A percentile compares a stretch with the other conserved stretches of the same genome.
These are phyloP conservation scores for Fusarium sp. DNA, from an alignment of 2,329 filamentous ascomycete genomes.

Conservation along the genomic window DNA sequence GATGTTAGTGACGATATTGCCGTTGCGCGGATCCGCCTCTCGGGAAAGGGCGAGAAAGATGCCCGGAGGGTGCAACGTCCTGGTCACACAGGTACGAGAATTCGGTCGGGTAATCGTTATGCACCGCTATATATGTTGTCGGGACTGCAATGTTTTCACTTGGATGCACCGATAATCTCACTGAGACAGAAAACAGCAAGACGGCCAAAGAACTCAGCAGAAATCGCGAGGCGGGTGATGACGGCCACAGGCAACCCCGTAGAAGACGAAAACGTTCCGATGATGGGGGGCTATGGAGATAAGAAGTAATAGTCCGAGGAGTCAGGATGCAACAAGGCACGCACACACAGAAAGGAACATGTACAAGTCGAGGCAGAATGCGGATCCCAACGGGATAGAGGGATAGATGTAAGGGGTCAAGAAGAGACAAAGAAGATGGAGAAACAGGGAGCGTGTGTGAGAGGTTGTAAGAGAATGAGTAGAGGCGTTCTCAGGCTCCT, in stretches of 20 bases:
- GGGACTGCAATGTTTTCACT: constrained; percentile 28
- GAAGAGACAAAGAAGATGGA: constrained; percentile 28
- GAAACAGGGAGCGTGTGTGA: constrained; percentile 30
- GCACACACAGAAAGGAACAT: constrained; percentile 19
- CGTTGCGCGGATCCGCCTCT: constrained; percentile 16
- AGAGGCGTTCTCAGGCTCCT: constrained; percentile 39
- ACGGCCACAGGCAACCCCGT: constrained; percentile 31
- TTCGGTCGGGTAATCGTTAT: constrained; percentile 28
- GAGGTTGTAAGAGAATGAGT: constrained; percentile 37
- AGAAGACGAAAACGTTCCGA: constrained; percentile 15
- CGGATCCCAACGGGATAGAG: constrained; percentile 30
- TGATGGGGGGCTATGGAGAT: constrained; percentile 33
- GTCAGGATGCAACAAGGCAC: constrained; percentile 2
- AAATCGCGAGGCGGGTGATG: constrained; percentile 34
- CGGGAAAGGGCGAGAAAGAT: constrained; percentile 20
- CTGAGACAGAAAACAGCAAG: constrained; percentile 43
- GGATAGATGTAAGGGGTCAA: constrained; percentile 28
- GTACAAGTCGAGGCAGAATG: constrained; percentile 27
- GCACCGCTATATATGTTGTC: constrained; percentile 24
- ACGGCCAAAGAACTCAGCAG: constrained; percentile 28
- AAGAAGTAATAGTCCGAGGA: constrained; percentile 27
- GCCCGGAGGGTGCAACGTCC: constrained; percentile 13
- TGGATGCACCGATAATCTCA: constrained; percentile 26
- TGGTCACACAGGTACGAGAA: constrained; percentile 37
- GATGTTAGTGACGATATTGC: constrained; percentile 10